phyloP scores from a whole-genome alignment of 2,329 filamentous ascomycete genomes.

The Hymenotorrendiella dingleyae region DNA sequence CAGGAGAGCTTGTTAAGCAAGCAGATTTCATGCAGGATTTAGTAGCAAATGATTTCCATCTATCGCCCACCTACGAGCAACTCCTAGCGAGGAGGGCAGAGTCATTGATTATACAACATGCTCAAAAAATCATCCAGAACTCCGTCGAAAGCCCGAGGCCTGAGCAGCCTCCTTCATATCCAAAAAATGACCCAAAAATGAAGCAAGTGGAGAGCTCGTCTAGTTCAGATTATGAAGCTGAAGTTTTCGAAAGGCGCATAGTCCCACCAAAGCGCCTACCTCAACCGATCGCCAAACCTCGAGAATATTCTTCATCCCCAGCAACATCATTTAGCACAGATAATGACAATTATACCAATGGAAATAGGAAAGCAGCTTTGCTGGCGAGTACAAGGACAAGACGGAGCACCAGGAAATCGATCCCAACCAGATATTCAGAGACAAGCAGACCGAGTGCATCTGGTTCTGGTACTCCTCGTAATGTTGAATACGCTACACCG shows the following conservation, averaged over 20 bases:
- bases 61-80: conserved; percentile 5
- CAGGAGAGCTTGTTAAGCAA: conserved; percentile 4
- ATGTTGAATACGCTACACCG: too few relatives aligned
- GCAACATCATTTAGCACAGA: conserved; percentile 10
- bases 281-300: not conserved
- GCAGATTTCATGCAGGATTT: conserved; percentile 7
- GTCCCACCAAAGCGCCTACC: not conserved
- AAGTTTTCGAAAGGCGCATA: not conserved
- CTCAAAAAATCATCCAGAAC: not conserved
- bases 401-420: not conserved
- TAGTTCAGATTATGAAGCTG: not conserved
- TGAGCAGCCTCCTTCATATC: too few relatives aligned
- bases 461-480: too few relatives aligned
- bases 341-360: not conserved
- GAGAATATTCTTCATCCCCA: conserved; percentile 8
- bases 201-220: too few relatives aligned
- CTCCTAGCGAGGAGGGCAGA: conserved; percentile 3
- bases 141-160: too few relatives aligned
- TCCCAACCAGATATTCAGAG: not conserved
- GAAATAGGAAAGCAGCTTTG: not conserved
- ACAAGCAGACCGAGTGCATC: too few relatives aligned
- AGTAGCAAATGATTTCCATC: conserved; percentile 4
- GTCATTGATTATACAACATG: not conserved
- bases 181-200: too few relatives aligned
- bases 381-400: not conserved